A percentile compares a stretch with the other conserved stretches of the same genome.
These are phyloP conservation scores for Sporisorium graminicola DNA, from an alignment of 1,284 basidiomycete genomes.

Conservation along the genomic window DNA sequence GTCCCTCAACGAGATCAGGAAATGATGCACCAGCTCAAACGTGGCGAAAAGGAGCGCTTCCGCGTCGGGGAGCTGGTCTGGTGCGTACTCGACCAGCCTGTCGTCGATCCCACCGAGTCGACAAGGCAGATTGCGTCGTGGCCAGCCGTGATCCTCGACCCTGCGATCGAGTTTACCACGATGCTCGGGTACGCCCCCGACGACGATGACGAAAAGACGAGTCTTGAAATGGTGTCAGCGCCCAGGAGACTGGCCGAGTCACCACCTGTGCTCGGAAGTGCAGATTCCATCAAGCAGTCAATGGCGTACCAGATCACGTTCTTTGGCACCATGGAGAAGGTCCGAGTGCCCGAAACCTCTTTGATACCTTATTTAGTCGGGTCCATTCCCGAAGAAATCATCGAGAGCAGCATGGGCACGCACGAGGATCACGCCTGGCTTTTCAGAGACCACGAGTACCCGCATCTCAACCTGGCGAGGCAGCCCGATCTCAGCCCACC, in stretches of 20 bases:
- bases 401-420: slow-evolving; percentile 27
- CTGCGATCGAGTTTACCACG: slow-evolving; percentile 16
- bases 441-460: slow-evolving; percentile 13
- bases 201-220: slow-evolving; percentile 21
- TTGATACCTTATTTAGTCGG: slow-evolving; percentile 42
- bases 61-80: slow-evolving; percentile 52
- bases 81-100: slow-evolving; percentile 37
- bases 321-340: slow-evolving; percentile 47
- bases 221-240: slow-evolving; percentile 26
- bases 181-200: slow-evolving; percentile 16
- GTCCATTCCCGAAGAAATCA: slow-evolving; percentile 23
- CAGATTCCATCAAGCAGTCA: slow-evolving; percentile 10
- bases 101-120: slow-evolving; percentile 25
- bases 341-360: slow-evolving; percentile 22
- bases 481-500: slow-evolving; percentile 15
- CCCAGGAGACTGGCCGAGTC: slow-evolving; percentile 13
- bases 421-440: slow-evolving; percentile 47
- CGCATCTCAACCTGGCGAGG: slow-evolving; percentile 32
- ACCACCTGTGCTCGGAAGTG: slow-evolving; percentile 15
- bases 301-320: slow-evolving; percentile 44
- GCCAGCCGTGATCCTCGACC: slow-evolving; percentile 46
- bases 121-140: slow-evolving; percentile 31
- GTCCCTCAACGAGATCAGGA: slow-evolving; percentile 46
- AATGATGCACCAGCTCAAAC: slow-evolving; percentile 32
- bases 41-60: slow-evolving; percentile 51